Percentiles rank a stretch among this genome's conserved stretches.
phyloP scores from a whole-genome alignment of 306 rosid species.

The Mucuna pruriens region DNA sequence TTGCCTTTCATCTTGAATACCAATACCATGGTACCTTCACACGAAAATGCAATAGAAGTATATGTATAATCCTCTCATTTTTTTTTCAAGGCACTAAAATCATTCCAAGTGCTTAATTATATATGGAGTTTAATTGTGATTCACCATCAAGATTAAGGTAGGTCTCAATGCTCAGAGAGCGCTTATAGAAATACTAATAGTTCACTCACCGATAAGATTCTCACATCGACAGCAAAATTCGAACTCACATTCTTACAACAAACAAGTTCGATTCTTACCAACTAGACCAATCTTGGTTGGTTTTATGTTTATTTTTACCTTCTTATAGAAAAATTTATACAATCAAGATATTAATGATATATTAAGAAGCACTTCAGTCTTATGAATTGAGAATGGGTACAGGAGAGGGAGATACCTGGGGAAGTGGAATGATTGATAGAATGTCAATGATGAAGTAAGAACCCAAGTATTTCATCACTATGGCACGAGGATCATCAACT shows the following conservation, averaged over 20 bases:
- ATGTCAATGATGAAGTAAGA: constrained; percentile 77
- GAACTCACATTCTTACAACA: no score
- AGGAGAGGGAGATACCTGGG: constrained; percentile 66
- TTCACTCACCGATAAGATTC: no score
- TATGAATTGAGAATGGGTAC: not conserved
- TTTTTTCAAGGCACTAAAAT: not conserved
- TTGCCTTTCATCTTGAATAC: constrained; percentile 7
- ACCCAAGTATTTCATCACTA: constrained; percentile 69
- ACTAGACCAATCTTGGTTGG: no score
- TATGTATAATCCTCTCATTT: not conserved
- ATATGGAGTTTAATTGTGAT: not conserved
- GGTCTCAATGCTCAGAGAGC: no score
- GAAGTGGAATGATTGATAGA: constrained; percentile 83
- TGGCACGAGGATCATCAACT: constrained; percentile 56
- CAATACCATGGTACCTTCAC: not conserved
- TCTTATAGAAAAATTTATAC: no score
- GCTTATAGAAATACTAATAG: no score
- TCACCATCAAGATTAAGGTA: no score
- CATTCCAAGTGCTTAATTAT: not conserved
- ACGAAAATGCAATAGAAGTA: not conserved
- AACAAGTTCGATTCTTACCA: no score
- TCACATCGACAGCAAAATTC: no score
- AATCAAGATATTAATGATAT: no score
- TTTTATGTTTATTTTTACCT: no score
- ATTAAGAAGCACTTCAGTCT: not conserved